These are phyloP conservation scores for Misopates orontium DNA, from an alignment of 257 asterid genomes.

Conservation along the genomic window DNA sequence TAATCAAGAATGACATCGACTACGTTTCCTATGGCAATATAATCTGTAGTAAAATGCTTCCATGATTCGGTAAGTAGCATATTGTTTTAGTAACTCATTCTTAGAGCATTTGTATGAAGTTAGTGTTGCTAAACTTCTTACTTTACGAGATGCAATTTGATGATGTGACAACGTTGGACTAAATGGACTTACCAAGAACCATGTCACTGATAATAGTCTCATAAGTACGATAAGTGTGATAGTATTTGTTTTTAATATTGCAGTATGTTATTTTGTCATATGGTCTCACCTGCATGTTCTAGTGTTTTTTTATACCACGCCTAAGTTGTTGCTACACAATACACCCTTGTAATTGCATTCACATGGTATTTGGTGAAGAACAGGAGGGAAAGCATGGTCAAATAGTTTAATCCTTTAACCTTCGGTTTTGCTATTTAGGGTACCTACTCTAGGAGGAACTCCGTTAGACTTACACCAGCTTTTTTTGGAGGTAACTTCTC, in stretches of 20 bases:
- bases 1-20: no score
- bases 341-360: constrained; percentile 1
- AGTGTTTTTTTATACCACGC: neutral
- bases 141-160: neutral
- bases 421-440: constrained; percentile 44
- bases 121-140: neutral
- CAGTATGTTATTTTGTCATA: neutral
- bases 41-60: no score
- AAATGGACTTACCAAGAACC: no score
- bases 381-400: neutral
- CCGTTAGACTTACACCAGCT: constrained; percentile 77
- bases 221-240: neutral
- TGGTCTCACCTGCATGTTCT: constrained; percentile 13
- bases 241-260: neutral
- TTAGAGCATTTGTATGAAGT: neutral
- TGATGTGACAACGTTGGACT: no score
- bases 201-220: neutral
- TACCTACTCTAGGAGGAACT: constrained; percentile 79
- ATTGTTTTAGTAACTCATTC: no score
- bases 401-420: constrained; percentile 4
- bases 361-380: constrained; percentile 12
- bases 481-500: constrained; percentile 85
- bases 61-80: no score
- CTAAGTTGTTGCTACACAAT: constrained; percentile 11
- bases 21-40: no score